Percentiles rank a stretch among this genome's conserved stretches.
phyloP scores from a whole-genome alignment of 2,329 filamentous ascomycete genomes.

The Xylaria sp. region DNA sequence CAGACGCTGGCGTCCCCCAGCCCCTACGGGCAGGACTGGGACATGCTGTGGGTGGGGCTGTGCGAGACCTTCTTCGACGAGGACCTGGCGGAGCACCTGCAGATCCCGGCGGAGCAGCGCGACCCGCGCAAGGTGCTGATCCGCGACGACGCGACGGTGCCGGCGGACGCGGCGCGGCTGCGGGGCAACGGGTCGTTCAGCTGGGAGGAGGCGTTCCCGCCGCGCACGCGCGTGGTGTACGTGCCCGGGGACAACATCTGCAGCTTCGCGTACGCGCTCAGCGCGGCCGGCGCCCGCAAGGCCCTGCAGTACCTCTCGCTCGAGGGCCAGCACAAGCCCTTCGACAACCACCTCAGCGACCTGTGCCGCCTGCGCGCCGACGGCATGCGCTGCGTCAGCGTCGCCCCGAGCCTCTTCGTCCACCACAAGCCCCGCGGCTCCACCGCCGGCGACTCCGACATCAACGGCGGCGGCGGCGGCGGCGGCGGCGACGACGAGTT shows the following conservation, averaged over 20 bases:
- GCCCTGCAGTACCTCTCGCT: slow-evolving; percentile 42
- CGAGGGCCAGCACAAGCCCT: slow-evolving; percentile 35
- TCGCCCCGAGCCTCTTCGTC: slow-evolving; percentile 41
- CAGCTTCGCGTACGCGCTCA: slow-evolving; percentile 43
- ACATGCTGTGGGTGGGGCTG: slow-evolving; percentile 56
- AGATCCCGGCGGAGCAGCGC: slow-evolving; percentile 20
- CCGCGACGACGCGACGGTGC: slow-evolving; percentile 32
- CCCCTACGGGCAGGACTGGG: slow-evolving; percentile 56
- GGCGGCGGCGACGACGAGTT: slow-evolving; percentile 23
- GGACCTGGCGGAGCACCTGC: slow-evolving; percentile 28
- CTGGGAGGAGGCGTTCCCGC: slow-evolving; percentile 30
- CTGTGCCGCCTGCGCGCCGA: slow-evolving; percentile 38
- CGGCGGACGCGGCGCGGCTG: slow-evolving; percentile 29
- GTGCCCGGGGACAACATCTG: slow-evolving; percentile 42
- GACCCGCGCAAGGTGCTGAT: slow-evolving; percentile 27
- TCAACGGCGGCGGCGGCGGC: slow-evolving; percentile 29
- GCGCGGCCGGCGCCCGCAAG: slow-evolving; percentile 37
- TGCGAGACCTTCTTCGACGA: slow-evolving; percentile 45
- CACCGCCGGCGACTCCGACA: slow-evolving; percentile 38
- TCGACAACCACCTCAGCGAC: slow-evolving; percentile 43
- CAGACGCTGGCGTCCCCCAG: slow-evolving; percentile 25
- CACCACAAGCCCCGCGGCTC: slow-evolving; percentile 37
- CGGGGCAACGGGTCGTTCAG: slow-evolving; percentile 32
- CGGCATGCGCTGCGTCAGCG: slow-evolving; percentile 36
- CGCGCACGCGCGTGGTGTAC: slow-evolving; percentile 41